Evolutionary conservation across 2,329 filamentous ascomycete species (phyloP).

Genomic region (Colletotrichum tanaceti): DNA sequence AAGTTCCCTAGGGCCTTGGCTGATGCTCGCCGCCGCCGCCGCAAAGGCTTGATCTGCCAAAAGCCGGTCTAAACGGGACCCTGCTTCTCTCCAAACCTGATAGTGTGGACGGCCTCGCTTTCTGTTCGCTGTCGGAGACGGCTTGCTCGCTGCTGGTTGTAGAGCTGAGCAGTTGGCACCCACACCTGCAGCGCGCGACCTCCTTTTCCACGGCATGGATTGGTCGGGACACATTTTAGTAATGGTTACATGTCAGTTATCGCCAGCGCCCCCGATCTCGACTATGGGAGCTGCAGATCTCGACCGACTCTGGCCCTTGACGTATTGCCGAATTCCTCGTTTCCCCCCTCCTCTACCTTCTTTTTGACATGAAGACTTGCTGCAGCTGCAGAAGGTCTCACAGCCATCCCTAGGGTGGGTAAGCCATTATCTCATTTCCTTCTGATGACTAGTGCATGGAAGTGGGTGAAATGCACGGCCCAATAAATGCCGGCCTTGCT

Average conservation of each 20-base stretch:
- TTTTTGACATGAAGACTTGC: not conserved
- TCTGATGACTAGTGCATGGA: conserved; percentile 13
- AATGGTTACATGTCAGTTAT: conserved; percentile 4
- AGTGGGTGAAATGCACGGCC: conserved; percentile 17
- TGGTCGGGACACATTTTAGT: not conserved
- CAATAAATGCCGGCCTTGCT: conserved; percentile 8
- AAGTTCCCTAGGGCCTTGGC: conserved; percentile 6
- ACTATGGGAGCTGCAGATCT: conserved; percentile 31
- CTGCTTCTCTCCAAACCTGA: not conserved
- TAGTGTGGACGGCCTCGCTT: not conserved
- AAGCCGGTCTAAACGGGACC: not conserved
- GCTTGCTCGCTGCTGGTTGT: not conserved
- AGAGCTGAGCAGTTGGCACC: not conserved
- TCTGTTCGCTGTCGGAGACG: not conserved
- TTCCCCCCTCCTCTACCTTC: not conserved
- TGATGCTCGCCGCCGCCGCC: conserved; percentile 3
- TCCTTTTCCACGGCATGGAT: not conserved
- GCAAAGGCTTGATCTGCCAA: conserved; percentile 5
- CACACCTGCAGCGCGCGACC: not conserved
- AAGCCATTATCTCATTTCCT: not conserved
- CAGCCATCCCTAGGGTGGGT: not conserved
- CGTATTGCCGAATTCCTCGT: not conserved
- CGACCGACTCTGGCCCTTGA: conserved; percentile 11
- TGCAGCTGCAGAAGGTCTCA: conserved; percentile 17
- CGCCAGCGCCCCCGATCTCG: conserved; percentile 22